phyloP scores from a whole-genome alignment of 2,329 filamentous ascomycete genomes.

The Ceratocystiopsis sp. region DNA sequence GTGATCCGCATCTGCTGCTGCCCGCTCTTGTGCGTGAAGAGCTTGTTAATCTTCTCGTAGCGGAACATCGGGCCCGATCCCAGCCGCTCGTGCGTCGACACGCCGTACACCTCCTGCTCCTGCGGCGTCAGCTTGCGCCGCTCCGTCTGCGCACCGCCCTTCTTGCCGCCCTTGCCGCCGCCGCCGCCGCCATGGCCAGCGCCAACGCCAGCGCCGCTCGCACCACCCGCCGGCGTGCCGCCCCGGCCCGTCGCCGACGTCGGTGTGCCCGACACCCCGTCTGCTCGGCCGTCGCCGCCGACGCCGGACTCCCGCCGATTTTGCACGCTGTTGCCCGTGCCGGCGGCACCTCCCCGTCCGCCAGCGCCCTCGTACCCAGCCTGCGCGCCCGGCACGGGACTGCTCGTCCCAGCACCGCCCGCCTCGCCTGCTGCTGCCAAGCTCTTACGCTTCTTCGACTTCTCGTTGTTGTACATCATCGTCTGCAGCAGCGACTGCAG shows the following conservation, averaged over 20 bases:
- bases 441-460: slow-evolving; percentile 74
- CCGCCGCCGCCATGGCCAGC: neutral
- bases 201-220: slow-evolving; percentile 1
- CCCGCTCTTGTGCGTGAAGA: slow-evolving; percentile 59
- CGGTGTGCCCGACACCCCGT: slow-evolving; percentile 17
- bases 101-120: slow-evolving; percentile 67
- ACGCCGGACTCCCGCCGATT: slow-evolving; percentile 35
- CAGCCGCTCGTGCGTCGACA: slow-evolving; percentile 71
- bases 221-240: slow-evolving; percentile 2
- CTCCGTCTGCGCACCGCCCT: slow-evolving; percentile 31
- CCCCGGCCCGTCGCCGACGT: slow-evolving; percentile 21
- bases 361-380: slow-evolving; percentile 14
- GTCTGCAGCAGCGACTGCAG: slow-evolving; percentile 67
- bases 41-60: slow-evolving; percentile 63
- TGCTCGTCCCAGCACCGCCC: slow-evolving; percentile 12
- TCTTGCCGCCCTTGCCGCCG: slow-evolving; percentile 26
- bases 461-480: slow-evolving; percentile 58
- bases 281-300: slow-evolving; percentile 10
- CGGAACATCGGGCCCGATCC: slow-evolving; percentile 80
- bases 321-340: no score
- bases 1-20: slow-evolving; percentile 61
- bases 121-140: slow-evolving; percentile 56
- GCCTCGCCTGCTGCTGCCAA: slow-evolving; percentile 31
- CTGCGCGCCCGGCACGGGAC: neutral
- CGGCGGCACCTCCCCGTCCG: no score